Conservation (phyloP, 2,329 filamentous ascomycete genomes). For the Colletotrichum camelliae region DNA sequence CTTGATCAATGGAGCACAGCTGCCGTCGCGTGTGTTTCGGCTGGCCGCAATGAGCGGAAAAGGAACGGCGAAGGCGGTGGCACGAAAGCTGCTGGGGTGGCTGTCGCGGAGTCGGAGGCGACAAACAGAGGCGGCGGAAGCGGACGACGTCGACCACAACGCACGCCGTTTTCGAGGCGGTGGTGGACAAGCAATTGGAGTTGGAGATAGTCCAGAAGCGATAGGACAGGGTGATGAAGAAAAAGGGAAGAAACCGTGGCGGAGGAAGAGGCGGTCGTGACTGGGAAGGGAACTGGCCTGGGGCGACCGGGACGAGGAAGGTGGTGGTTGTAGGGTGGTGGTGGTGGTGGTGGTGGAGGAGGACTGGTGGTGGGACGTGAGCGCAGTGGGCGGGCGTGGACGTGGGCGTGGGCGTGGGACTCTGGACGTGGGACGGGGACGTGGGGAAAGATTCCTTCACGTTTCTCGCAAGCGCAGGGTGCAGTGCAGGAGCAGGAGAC, state of each 20-base stretch:
- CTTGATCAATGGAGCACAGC: background rate
- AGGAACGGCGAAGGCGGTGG: background rate
- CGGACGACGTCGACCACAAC: background rate
- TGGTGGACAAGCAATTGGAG: background rate
- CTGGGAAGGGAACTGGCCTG: background rate
- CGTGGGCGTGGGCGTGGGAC: background rate
- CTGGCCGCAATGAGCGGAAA: background rate
- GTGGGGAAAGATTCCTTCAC: background rate
- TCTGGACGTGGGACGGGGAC: slow-evolving; percentile 2
- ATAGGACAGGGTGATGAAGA: background rate
- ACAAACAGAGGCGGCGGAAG: background rate
- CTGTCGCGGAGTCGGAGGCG: background rate
- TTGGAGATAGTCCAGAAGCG: background rate
- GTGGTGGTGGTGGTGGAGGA: background rate
- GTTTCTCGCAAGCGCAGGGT: background rate
- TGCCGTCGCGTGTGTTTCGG: background rate
- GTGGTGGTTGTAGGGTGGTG: background rate
- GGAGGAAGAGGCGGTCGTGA: slow-evolving; percentile 17
- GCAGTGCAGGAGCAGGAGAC: background rate
- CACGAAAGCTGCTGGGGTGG: background rate
- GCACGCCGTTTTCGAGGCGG: background rate
- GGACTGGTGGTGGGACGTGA: slow-evolving; percentile 2
- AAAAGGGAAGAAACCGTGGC: background rate
- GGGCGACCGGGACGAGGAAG: slow-evolving; percentile 7
- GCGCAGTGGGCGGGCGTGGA: background rate